Evolutionary conservation across 257 asterid species (phyloP), one percentile per base, ranked within the genome.

Genomic region (Knoxia roxburghii): DNA sequence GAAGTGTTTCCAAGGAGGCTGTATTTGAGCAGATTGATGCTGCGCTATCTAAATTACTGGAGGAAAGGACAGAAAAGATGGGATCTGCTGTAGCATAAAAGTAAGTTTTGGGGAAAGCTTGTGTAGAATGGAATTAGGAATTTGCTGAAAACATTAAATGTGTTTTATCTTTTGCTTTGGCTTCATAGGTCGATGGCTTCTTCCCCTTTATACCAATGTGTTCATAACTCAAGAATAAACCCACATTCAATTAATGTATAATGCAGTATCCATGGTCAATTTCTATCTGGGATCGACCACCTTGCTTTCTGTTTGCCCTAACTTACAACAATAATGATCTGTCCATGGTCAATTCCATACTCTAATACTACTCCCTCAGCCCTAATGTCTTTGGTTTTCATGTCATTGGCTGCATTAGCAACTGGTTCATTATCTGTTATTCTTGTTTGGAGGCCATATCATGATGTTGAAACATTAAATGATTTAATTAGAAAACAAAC

Each of bases 11-110:
- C 65, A 76, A 76, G 61, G 77, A 79, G 37, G 79, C 68, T 51
- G 79, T 79, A 37, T 79, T 76, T 73, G 79, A 76, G 35, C 79
- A 73, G 55, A 76, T 76, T 48, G 84, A 79, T 65, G 29, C 40
- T 70, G 79, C 76, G 57, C 39, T 79, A 13, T 37, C 75, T 39
- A 61, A 73, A 55, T 72, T 75, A 51, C 54, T 69, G 50, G 75
- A 62, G 71, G 70, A 57, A 49, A 79, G 58, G 56, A 24, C 72
- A 14, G 66, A 23, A 20, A 49, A 48, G 5, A 6, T 79, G 2
- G 79, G 77, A 61, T 65, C 79, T 64, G 52, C 68, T 20, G 41
- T 61, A 41, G 76, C 75, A 43, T 79, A 56, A 64, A 50, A 65
- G 35, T 65, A 33, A 68, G 60, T 61, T 59, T 17, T 23, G 4